These are phyloP conservation scores for Klebsormidium nitens DNA, from an alignment of 139 green algal species.

Conservation along the genomic window DNA sequence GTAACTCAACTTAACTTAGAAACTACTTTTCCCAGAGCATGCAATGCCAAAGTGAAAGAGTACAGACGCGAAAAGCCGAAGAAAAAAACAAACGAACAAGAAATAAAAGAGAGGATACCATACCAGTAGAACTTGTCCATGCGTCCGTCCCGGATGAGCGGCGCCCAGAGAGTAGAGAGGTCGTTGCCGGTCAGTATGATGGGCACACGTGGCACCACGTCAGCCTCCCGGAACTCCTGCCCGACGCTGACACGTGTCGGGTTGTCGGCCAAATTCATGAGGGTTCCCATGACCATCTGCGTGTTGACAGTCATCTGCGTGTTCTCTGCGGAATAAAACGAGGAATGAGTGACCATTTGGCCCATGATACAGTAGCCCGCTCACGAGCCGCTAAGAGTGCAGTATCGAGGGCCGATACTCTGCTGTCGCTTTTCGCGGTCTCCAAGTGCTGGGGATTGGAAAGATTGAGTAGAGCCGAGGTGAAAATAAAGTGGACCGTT, in stretches of 20 bases:
- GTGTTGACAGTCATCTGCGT: constrained; percentile 48
- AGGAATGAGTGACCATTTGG: not conserved
- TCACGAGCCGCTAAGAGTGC: not conserved
- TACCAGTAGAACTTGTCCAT: constrained; percentile 58
- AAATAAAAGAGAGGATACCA: constrained; percentile 1
- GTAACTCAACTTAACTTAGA: too few relatives aligned
- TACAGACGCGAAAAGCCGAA: not conserved
- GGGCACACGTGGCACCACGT: constrained; percentile 24
- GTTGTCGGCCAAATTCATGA: constrained; percentile 51
- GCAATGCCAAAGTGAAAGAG: not conserved
- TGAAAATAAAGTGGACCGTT: too few relatives aligned
- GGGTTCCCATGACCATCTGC: constrained; percentile 47
- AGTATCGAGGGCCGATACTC: too few relatives aligned
- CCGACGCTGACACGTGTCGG: constrained; percentile 26
- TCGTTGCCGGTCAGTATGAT: constrained; percentile 53
- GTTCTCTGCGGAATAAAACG: constrained; percentile 8
- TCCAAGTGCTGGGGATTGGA: too few relatives aligned
- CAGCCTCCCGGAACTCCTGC: constrained; percentile 29
- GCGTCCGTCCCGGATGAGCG: constrained; percentile 79
- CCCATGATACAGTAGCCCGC: too few relatives aligned
- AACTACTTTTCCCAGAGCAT: too few relatives aligned
- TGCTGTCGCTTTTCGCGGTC: too few relatives aligned
- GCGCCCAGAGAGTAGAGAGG: constrained; percentile 80
- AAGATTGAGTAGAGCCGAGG: too few relatives aligned
- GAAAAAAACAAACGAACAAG: constrained; percentile 5